Percentiles rank a stretch among this genome's conserved stretches.
Evolutionary conservation across 2,329 filamentous ascomycete species (phyloP).

Genomic region (Stachybotrys echinatus): DNA sequence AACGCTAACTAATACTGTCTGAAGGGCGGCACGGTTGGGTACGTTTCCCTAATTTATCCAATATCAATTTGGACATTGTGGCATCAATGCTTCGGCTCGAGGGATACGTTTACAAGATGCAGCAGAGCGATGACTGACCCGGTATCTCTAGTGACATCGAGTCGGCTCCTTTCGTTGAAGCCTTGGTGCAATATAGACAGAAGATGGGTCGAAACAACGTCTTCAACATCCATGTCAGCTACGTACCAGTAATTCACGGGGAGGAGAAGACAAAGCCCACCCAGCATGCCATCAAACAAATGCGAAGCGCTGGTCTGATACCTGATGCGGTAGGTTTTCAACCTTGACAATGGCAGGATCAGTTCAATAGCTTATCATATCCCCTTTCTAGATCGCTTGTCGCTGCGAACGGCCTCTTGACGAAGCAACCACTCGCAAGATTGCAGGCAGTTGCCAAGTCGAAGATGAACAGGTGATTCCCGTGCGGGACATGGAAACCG

Average conservation of each 20-base stretch:
- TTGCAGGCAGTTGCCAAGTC: slow-evolving; percentile 85
- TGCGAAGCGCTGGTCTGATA: slow-evolving; percentile 72
- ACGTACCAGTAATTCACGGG: slow-evolving; percentile 64
- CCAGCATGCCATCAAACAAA: slow-evolving; percentile 79
- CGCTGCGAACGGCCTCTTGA: slow-evolving; percentile 78
- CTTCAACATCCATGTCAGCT: slow-evolving; percentile 82
- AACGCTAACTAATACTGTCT: background rate
- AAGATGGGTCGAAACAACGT: slow-evolving; percentile 75
- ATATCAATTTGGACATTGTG: background rate
- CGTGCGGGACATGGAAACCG: slow-evolving; percentile 85
- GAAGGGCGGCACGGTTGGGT: slow-evolving; percentile 55
- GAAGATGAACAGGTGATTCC: slow-evolving; percentile 79
- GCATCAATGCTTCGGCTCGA: background rate
- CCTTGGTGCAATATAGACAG: slow-evolving; percentile 71
- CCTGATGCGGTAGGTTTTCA: slow-evolving; percentile 56
- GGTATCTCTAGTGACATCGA: slow-evolving; percentile 62
- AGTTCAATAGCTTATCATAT: background rate
- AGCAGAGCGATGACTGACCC: background rate
- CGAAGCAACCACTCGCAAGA: slow-evolving; percentile 72
- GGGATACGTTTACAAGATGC: background rate
- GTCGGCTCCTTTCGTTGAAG: slow-evolving; percentile 82
- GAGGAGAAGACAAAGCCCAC: slow-evolving; percentile 98
- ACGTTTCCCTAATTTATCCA: slow-evolving; percentile 6
- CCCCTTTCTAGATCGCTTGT: slow-evolving; percentile 68
- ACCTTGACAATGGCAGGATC: background rate